Evolutionary conservation across 345 rosid species (phyloP).

Genomic region (Leavenworthia alabamica): DNA sequence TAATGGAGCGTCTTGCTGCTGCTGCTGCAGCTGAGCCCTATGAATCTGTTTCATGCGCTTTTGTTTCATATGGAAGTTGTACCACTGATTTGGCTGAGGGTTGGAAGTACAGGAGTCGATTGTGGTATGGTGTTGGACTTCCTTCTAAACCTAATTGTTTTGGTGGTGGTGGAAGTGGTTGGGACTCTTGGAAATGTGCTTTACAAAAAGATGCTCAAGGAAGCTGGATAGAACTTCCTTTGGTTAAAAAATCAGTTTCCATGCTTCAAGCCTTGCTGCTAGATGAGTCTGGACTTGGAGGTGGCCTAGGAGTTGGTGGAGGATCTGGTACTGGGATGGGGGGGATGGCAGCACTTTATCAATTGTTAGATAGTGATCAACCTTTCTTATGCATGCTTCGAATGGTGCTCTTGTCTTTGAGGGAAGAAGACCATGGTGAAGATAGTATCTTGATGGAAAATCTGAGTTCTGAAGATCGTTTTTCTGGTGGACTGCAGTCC

Average conservation of each 20-base stretch:
- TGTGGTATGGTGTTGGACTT: constrained; percentile 88
- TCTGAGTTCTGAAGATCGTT: constrained; percentile 42
- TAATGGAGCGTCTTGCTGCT: constrained; percentile 93
- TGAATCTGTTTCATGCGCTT: constrained; percentile 90
- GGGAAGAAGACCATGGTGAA: constrained; percentile 90
- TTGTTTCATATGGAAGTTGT: constrained; percentile 95
- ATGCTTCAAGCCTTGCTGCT: constrained; percentile 92
- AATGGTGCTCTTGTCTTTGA: constrained; percentile 89
- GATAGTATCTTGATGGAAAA: constrained; percentile 60
- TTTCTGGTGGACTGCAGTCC: constrained; percentile 41
- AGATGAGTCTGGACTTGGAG: constrained; percentile 95
- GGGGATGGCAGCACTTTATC: constrained; percentile 96
- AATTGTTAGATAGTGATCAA: constrained; percentile 88
- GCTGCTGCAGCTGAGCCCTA: constrained; percentile 97
- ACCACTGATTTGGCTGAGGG: constrained; percentile 79
- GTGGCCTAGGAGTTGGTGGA: constrained; percentile 92
- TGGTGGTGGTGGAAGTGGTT: constrained; percentile 94
- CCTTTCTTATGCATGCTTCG: constrained; percentile 99
- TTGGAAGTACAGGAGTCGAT: constrained; percentile 92
- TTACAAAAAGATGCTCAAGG: constrained; percentile 86
- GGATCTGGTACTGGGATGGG: constrained; percentile 99
- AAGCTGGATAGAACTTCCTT: constrained; percentile 87
- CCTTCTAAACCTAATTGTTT: constrained; percentile 52
- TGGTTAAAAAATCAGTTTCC: constrained; percentile 83
- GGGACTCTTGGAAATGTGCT: constrained; percentile 75